Conservation (phyloP, 208 protist genomes). For the Histomonas meleagridis region DNA sequence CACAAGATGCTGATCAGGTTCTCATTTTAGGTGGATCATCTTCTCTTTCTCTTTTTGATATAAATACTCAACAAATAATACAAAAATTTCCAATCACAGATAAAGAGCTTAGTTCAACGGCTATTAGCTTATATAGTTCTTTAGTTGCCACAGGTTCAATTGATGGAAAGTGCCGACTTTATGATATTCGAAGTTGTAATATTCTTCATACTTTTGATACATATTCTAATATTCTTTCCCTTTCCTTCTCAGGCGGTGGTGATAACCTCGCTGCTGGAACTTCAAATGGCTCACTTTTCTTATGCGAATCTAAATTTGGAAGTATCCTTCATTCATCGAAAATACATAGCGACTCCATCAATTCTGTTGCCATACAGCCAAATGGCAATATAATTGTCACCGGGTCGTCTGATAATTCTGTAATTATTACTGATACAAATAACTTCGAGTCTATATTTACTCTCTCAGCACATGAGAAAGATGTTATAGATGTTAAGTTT, state of each 20-base stretch:
- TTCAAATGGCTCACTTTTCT: not conserved
- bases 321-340: not conserved
- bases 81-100: not conserved
- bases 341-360: not conserved
- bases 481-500: not conserved
- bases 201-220: not conserved
- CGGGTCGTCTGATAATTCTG: not conserved
- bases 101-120: not conserved
- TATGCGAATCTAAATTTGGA: not conserved
- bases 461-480: not conserved
- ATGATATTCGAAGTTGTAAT: not conserved
- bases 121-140: not conserved
- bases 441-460: not conserved
- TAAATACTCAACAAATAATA: not conserved
- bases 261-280: not conserved
- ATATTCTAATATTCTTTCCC: not conserved
- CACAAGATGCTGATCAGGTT: not conserved
- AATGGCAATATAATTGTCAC: not conserved
- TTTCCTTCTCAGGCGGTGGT: not conserved
- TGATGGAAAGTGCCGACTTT: not conserved
- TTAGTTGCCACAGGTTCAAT: not conserved
- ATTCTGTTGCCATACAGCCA: not conserved
- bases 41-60: not conserved
- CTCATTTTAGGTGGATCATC: not conserved
- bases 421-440: not conserved